Conservation (phyloP, 371 early-diverging fungal species). For the Zopfochytrium polystomum region DNA sequence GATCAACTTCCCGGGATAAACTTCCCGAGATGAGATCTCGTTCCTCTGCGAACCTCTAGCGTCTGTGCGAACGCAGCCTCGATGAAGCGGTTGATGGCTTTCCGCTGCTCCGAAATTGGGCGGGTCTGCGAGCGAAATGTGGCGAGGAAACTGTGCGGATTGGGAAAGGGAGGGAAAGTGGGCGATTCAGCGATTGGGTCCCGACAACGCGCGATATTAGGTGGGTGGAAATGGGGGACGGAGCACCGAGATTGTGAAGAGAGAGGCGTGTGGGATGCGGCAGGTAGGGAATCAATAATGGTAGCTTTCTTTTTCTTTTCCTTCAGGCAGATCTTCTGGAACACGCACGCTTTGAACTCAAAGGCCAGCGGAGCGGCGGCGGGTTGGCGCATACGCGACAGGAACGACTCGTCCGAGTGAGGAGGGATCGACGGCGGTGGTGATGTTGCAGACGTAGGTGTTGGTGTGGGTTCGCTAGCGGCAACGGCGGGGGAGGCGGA, state of each 20-base stretch:
- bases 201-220: background rate
- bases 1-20: background rate
- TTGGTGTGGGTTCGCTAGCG: background rate
- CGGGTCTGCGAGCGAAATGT: constrained; percentile 31
- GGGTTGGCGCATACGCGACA: constrained; percentile 26
- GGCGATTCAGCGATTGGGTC: background rate
- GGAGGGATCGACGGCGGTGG: too few species aligned
- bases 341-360: constrained; percentile 30
- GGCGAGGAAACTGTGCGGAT: constrained; percentile 29
- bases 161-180: constrained; percentile 3
- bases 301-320: background rate
- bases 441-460: too few species aligned
- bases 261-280: background rate
- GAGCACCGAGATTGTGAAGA: background rate
- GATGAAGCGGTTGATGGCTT: constrained; percentile 39
- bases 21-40: background rate
- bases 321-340: background rate
- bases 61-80: constrained; percentile 37
- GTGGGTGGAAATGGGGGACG: background rate
- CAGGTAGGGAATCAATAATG: too few species aligned
- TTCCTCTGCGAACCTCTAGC: constrained; percentile 21
- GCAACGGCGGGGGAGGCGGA: background rate
- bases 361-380: constrained; percentile 34
- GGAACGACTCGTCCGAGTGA: constrained; percentile 27
- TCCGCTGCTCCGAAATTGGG: constrained; percentile 35